Evolutionary conservation across 768 basidiomycete species (phyloP).

Genomic region (Pleurotus tuber-regium): DNA sequence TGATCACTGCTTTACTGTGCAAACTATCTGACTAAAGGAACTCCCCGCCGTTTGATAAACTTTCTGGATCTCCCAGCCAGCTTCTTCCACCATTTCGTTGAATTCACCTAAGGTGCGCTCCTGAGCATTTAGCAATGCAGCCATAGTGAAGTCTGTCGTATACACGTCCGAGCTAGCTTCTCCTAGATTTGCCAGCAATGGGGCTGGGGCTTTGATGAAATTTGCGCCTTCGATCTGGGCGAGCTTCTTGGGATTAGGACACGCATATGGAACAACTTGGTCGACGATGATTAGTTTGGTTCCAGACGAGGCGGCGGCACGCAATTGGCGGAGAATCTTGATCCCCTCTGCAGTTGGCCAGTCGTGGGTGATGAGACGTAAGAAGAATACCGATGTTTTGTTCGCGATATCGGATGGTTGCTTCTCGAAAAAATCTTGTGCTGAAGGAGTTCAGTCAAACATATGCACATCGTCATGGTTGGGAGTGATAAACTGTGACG

Average conservation of each 20-base stretch:
- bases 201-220: neutral
- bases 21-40: constrained; percentile 11
- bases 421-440: constrained; percentile 49
- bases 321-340: constrained; percentile 14
- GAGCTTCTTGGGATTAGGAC: neutral
- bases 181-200: constrained; percentile 10
- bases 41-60: constrained; percentile 12
- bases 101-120: constrained; percentile 17
- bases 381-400: constrained; percentile 39
- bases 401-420: constrained; percentile 25
- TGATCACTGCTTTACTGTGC: neutral
- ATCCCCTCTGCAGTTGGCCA: constrained; percentile 32
- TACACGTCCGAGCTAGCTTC: constrained; percentile 4
- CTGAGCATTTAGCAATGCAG: constrained; percentile 14
- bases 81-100: constrained; percentile 6
- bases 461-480: neutral
- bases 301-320: constrained; percentile 18
- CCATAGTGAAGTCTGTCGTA: constrained; percentile 14
- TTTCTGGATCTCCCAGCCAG: constrained; percentile 11
- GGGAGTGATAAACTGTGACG: constrained; percentile 26
- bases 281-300: constrained; percentile 28
- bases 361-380: constrained; percentile 50
- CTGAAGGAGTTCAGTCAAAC: constrained; percentile 20
- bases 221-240: neutral
- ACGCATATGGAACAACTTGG: constrained; percentile 16